A percentile compares a stretch with the other conserved stretches of the same genome.
Conservation (phyloP, 805 yeast species). For the Candida patagonica region DNA sequence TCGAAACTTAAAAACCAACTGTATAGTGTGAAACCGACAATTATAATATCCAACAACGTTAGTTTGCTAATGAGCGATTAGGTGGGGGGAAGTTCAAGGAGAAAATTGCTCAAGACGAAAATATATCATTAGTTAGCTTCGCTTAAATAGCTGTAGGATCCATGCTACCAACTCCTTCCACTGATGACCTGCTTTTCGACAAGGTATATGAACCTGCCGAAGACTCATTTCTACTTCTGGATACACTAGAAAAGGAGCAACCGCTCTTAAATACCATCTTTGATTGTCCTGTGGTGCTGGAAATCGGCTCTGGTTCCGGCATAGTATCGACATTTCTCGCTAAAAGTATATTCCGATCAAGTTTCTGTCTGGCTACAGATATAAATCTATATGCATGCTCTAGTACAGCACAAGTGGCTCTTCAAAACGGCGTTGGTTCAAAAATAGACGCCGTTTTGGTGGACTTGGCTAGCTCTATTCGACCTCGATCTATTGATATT, state of each 20-base stretch:
- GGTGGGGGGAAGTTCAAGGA: too few relatives aligned
- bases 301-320: constrained; percentile 91
- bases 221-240: constrained; percentile 79
- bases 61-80: too few relatives aligned
- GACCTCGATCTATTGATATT: constrained; percentile 47
- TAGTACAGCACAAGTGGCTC: constrained; percentile 39
- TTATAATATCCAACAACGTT: too few relatives aligned
- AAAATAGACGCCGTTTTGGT: constrained; percentile 45
- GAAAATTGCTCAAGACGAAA: too few relatives aligned
- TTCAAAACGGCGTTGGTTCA: constrained; percentile 19
- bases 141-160: neutral
- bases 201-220: constrained; percentile 92
- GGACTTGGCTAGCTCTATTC: constrained; percentile 45
- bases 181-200: constrained; percentile 47
- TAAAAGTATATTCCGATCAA: constrained; percentile 41
- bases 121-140: too few relatives aligned
- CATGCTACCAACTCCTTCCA: constrained; percentile 77
- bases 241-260: constrained; percentile 59
- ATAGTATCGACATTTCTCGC: constrained; percentile 72
- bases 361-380: constrained; percentile 56
- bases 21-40: too few relatives aligned
- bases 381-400: constrained; percentile 69
- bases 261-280: constrained; percentile 23
- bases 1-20: too few relatives aligned
- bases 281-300: constrained; percentile 42